phyloP scores from a whole-genome alignment of 805 yeast genomes.

The Pichia cephalocereana region DNA sequence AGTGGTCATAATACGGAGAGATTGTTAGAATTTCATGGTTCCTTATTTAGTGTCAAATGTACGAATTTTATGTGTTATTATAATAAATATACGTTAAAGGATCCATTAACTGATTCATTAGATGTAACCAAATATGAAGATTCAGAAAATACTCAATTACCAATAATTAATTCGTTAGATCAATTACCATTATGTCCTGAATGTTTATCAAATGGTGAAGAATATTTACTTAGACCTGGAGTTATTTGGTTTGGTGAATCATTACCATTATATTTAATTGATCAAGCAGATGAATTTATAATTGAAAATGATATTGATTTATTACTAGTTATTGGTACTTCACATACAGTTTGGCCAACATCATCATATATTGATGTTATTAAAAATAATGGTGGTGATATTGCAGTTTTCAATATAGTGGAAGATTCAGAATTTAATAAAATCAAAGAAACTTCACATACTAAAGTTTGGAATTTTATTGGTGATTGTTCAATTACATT shows the following conservation, averaged over 20 bases:
- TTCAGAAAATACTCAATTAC: constrained; percentile 9
- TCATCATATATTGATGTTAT: constrained; percentile 83
- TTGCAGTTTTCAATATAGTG: constrained; percentile 77
- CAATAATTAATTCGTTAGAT: constrained; percentile 32
- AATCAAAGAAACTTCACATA: constrained; percentile 25
- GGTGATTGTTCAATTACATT: constrained; percentile 74
- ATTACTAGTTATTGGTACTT: constrained; percentile 76
- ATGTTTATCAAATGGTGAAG: constrained; percentile 33
- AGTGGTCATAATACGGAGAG: constrained; percentile 48
- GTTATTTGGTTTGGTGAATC: constrained; percentile 96
- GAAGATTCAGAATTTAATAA: constrained; percentile 38
- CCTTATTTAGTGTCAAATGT: constrained; percentile 62
- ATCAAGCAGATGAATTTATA: constrained; percentile 63
- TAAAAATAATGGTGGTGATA: constrained; percentile 61
- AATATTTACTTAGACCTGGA: constrained; percentile 71
- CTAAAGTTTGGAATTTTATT: constrained; percentile 52
- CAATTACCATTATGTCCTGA: constrained; percentile 71
- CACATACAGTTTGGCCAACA: constrained; percentile 86
- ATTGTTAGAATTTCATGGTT: constrained; percentile 74
- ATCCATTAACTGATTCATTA: constrained; percentile 45
- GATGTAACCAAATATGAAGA: constrained; percentile 8
- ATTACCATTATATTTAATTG: constrained; percentile 54
- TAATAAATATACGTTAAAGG: constrained; percentile 34
- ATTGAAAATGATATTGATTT: constrained; percentile 51
- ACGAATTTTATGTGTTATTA: constrained; percentile 68